Base-by-base conservation (phyloP, 2,329 filamentous ascomycete genomes). In the Paecilomyces sp. region DNA sequence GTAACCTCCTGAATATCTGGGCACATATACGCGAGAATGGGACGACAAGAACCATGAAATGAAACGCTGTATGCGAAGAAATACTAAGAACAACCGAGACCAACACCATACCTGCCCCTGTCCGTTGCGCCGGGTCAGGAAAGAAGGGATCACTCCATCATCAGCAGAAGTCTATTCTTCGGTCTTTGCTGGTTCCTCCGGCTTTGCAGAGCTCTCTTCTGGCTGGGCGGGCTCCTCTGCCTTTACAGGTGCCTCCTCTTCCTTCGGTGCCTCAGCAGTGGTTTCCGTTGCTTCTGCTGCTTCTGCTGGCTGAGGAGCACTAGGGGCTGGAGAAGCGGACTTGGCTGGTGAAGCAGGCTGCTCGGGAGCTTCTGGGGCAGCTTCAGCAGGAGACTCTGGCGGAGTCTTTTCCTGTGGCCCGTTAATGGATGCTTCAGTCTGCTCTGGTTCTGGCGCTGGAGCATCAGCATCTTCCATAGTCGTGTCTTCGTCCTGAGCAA, bases 401-500 rank as follows among this genome's bases (percentile, higher is more conserved):
- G 68, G 64, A 41, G 67, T 74, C 56, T 66, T 67, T 24, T 72
- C 68, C 33, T 70, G 67, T 34, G 62, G 59, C 33, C 68, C 68
- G 50, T 56, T 59, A 55, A 56, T 59, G 54, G 57, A 59, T 59
- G 36, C 61, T 62, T 15, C 61, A 34, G 57, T 56, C 61, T 64
- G 61, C 34, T 65, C 65, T 47, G 61, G 58, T 58, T 63, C 53
- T 25, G 63, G 59, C 6, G 63, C 62, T n/a, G 66, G 57, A 6
- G 64, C 64, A 22, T 55, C 64, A 24, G 63, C 74, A 58, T 77
- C 75, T 63, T 76, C 74, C 75, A 77, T 77, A 12, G 68, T 61
- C 11, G 67, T 72, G 60, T 76, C 74, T 60, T 73, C 71, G 58
- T 74, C 73, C n/a, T 68, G 66, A 3, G 62, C 59, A 33, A 66